Evolutionary conservation across 352 stramenopile species (phyloP), one percentile per base, ranked within the genome.

Genomic region (Globisporangium yorkense): DNA sequence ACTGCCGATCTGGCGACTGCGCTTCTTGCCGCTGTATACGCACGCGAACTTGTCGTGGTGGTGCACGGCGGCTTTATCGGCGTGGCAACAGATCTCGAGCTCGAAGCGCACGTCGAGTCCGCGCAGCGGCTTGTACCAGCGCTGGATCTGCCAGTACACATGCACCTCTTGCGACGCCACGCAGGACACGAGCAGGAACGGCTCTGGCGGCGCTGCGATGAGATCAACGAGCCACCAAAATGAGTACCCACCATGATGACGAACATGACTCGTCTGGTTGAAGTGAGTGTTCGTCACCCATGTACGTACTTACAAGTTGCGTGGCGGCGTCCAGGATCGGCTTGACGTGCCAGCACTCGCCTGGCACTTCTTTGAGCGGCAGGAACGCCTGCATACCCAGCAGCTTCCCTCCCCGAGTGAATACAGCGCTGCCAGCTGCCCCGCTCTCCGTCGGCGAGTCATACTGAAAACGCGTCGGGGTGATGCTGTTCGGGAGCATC

Each of bases 241-340:
- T 10, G 24, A 43, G 7, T 51, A 46, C 20, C 24, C 2, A 27
- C 24, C 24, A 27, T 27, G 24, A 27, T 27, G 24, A 27, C 24
- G 24, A 16, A 9, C 41, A 16, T 16, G 44, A 0, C 44, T 49
- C 44, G 44, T 49, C 44, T 49, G 44, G 44, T 31, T 49, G 44
- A 49, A 49, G 44, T 49, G 15, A 5, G 5, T 27, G n/a, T 21
- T 20, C 31, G 47, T 16, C 12, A 58, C 4, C 16, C 0, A 50
- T 54, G 18, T 55, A 89, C 80, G 66, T 87, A 89, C 80, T 88
- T 73, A 87, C 66, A 64, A 85, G 72, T 3, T 50, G 45, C 20
- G 65, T 61, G 5, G 72, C 73, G 10, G 67, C 62, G 44, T 70
- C 63, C 31, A 89, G 59, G 51, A 89, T 79, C 21, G 77, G 67